Conservation (phyloP, 345 rosid species). For the Kernera saxatilis region DNA sequence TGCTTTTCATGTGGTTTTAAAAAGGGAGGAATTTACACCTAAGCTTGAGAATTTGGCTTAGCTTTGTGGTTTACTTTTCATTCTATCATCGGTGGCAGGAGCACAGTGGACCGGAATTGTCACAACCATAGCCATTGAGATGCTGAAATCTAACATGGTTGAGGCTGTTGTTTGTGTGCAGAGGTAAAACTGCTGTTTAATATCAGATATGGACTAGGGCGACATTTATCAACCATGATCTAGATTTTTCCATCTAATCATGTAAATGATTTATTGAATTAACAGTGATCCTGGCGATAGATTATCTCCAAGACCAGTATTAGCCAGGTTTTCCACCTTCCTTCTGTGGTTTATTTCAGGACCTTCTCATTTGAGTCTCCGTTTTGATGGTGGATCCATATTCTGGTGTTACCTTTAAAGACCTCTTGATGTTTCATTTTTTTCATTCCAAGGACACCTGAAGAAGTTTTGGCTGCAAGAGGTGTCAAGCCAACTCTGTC, state of each 20-base stretch:
- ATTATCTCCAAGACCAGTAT: constrained; percentile 78
- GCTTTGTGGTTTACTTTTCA: background rate
- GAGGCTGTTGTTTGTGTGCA: constrained; percentile 97
- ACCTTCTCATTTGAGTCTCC: background rate
- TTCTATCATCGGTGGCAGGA: constrained; percentile 42
- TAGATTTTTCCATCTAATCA: background rate
- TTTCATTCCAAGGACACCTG: constrained; percentile 60
- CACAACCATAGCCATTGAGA: constrained; percentile 90
- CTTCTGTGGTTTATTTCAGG: constrained; percentile 2
- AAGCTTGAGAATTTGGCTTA: background rate
- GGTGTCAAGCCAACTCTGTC: constrained; percentile 94
- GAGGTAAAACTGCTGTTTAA: constrained; percentile 42
- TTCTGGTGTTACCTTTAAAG: background rate
- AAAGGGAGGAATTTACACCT: background rate
- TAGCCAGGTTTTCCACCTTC: constrained; percentile 60
- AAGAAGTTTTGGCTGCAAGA: constrained; percentile 93
- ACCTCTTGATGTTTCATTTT: constrained; percentile 2
- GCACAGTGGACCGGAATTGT: constrained; percentile 99
- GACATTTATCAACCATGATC: background rate
- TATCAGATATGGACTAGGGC: background rate
- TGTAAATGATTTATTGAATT: background rate
- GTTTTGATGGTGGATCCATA: background rate
- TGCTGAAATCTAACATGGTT: constrained; percentile 81
- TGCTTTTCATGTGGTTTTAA: background rate
- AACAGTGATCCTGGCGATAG: constrained; percentile 90